Evolutionary conservation across 164 flowering plant species (phyloP).

Genomic region (Cinnamomum chago): DNA sequence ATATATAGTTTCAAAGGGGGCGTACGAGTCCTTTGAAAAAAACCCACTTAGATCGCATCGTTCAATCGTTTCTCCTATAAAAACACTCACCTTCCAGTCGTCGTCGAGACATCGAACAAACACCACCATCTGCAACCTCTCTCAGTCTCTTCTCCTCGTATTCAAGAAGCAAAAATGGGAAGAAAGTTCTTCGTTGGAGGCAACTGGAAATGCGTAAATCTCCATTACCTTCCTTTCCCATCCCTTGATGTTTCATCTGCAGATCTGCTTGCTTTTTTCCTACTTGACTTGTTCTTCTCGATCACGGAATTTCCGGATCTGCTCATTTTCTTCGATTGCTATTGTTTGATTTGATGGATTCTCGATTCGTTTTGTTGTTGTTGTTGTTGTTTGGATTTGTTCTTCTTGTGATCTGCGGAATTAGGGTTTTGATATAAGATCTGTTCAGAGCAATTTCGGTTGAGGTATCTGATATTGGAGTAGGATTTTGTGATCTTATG

Average conservation of each 20-base stretch:
- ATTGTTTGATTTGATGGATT: not conserved
- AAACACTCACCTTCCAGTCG: not conserved
- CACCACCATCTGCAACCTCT: not conserved
- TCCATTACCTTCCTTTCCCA: not conserved
- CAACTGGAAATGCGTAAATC: constrained; percentile 87
- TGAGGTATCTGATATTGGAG: not conserved
- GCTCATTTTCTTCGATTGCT: not conserved
- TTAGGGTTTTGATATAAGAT: not conserved
- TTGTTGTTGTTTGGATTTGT: too few relatives aligned
- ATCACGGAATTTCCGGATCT: not conserved
- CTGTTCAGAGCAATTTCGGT: not conserved
- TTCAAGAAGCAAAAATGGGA: constrained; percentile 35
- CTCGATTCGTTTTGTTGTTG: not conserved
- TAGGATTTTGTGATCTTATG: not conserved
- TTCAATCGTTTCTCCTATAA: not conserved
- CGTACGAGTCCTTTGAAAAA: not conserved
- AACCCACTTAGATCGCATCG: not conserved
- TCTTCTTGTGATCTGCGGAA: too few relatives aligned
- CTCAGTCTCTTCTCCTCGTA: not conserved
- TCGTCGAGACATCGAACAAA: too few relatives aligned
- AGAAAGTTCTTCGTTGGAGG: constrained; percentile 91
- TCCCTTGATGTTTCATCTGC: not conserved
- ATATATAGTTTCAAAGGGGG: not conserved
- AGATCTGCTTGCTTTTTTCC: not conserved
- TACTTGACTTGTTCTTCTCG: not conserved